A percentile compares a stretch with the other conserved stretches of the same genome.
Evolutionary conservation across 495 filamentous ascomycete species (phyloP).

Genomic region (Hypoxylon fuscum): DNA sequence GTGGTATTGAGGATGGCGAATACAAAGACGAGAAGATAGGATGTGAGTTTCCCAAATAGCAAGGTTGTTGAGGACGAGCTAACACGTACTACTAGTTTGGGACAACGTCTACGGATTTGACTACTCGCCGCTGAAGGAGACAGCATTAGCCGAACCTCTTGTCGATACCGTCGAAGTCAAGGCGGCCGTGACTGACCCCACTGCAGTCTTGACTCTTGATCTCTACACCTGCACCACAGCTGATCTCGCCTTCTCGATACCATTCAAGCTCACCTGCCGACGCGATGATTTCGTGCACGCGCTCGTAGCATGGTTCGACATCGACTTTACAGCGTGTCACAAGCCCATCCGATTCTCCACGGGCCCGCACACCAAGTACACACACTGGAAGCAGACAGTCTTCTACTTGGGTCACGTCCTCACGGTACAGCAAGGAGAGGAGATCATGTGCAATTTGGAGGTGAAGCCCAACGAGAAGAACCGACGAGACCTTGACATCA

Average conservation of each 20-base stretch:
- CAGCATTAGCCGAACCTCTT: slow-evolving; percentile 74
- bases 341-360: slow-evolving; percentile 86
- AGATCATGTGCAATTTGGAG: slow-evolving; percentile 73
- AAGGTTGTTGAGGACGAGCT: slow-evolving; percentile 34
- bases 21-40: slow-evolving; percentile 79
- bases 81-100: slow-evolving; percentile 67
- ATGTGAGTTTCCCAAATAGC: slow-evolving; percentile 53
- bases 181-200: slow-evolving; percentile 79
- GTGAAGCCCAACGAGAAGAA: slow-evolving; percentile 95
- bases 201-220: slow-evolving; percentile 72
- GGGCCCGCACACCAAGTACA: slow-evolving; percentile 89
- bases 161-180: slow-evolving; percentile 78
- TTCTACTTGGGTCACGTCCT: slow-evolving; percentile 88
- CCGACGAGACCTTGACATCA: slow-evolving; percentile 92
- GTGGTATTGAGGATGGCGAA: slow-evolving; percentile 85
- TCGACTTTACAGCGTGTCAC: slow-evolving; percentile 95
- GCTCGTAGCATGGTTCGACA: slow-evolving; percentile 98
- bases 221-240: slow-evolving; percentile 72
- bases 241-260: slow-evolving; percentile 72
- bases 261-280: slow-evolving; percentile 73
- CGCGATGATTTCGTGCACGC: slow-evolving; percentile 93
- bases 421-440: slow-evolving; percentile 81
- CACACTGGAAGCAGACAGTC: slow-evolving; percentile 95
- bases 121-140: slow-evolving; percentile 74
- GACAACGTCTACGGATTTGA: slow-evolving; percentile 84